Evolutionary conservation across 73 alveolate genomes (phyloP), one percentile per base, ranked within the genome.

Genomic region (Paramecium sonneborni): DNA sequence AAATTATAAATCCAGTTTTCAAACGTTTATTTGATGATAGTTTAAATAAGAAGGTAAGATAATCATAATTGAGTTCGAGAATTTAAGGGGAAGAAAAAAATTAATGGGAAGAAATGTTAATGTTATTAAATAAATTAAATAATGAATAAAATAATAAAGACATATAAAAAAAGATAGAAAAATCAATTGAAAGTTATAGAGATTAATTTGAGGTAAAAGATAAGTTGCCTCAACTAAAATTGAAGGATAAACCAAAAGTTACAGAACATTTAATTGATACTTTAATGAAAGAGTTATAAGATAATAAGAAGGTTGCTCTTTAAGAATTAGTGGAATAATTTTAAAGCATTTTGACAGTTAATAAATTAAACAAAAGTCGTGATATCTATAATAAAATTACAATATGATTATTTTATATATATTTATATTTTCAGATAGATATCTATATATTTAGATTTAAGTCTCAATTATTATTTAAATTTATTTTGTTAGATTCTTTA

Each of bases 221-320:
- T 0, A 72, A 26, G 44, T 62, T 62, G 10, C 84, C 84, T 30
- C 5, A 62, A 62, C 3, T 62, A 15, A 62, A 62, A 62, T 32
- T 62, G n/a, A 74, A 37, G 32, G 58, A 74, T 1, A 32, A 12
- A 26, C 44, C 84, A 74, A 74, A 74, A 74, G 67, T 74, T 6
- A n/a, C 87, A 21, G 56, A 74, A 74, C 87, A 37, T 74, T 37
- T 37, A 12, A 74, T 74, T 1, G 58, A 74, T 37, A 74, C 87
- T 37, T 62, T 74, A 74, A 37, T 37, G 56, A 39, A 74, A 8
- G 87, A 74, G 12, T 74, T 74, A 21, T 15, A 74, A 39, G 58
- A 74, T 1, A 74, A 74, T 34, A 74, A 74, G 44, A 74, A 74
- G 10, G 87, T 74, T 7, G 87, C 58, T 3, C 87, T 74, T 74